These are phyloP conservation scores for Kluyveromyces wickerhamii DNA, from an alignment of 805 yeast species.

Conservation along the genomic window DNA sequence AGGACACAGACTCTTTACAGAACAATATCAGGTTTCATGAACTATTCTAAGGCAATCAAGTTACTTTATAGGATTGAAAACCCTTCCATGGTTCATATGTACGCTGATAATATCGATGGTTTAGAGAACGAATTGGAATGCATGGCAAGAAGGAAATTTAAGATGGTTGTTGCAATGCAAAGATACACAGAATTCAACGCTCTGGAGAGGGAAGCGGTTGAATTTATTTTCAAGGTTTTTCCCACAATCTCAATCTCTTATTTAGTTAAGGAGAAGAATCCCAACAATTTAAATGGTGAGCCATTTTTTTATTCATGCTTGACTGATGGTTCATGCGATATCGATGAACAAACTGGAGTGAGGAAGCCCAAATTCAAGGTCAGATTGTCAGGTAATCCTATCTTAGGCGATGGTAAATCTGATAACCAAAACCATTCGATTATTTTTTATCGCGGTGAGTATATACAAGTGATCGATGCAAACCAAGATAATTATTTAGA, in stretches of 20 bases:
- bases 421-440: conserved; percentile 90
- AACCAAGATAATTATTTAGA: conserved; percentile 94
- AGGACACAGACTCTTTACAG: conserved; percentile 78
- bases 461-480: conserved; percentile 90
- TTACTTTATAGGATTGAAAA: conserved; percentile 61
- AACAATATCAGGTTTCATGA: conserved; percentile 77
- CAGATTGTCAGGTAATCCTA: conserved; percentile 87
- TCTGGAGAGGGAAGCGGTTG: conserved; percentile 62
- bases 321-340: conserved; percentile 50
- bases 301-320: conserved; percentile 54
- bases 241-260: conserved; percentile 57
- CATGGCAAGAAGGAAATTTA: conserved; percentile 74
- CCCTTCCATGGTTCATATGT: conserved; percentile 41
- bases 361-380: conserved; percentile 57
- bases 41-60: conserved; percentile 66
- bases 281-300: conserved; percentile 21
- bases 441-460: conserved; percentile 87
- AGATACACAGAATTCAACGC: conserved; percentile 56
- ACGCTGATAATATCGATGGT: conserved; percentile 43
- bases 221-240: conserved; percentile 58
- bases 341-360: conserved; percentile 47
- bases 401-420: conserved; percentile 92
- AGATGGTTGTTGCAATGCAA: conserved; percentile 82
- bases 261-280: conserved; percentile 38
- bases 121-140: conserved; percentile 58